These are phyloP conservation scores for Tylopilus plumbeoviolaceoides DNA, from an alignment of 768 basidiomycete genomes.

Conservation along the genomic window DNA sequence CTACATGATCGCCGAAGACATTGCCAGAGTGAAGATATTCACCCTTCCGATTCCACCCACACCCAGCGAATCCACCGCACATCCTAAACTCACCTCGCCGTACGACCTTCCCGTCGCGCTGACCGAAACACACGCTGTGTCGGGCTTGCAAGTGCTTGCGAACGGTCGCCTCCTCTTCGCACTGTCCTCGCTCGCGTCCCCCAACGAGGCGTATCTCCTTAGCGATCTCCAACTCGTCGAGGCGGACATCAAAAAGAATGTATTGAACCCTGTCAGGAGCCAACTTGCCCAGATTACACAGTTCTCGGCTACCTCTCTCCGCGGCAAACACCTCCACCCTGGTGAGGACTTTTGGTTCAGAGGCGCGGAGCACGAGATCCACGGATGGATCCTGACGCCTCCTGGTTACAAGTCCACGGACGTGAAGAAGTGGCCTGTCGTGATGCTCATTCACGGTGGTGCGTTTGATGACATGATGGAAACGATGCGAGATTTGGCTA, in stretches of 20 bases:
- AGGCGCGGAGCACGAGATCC: conserved; percentile 74
- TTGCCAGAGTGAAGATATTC: conserved; percentile 74
- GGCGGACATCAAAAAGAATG: conserved; percentile 34
- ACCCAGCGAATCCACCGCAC: conserved; percentile 48
- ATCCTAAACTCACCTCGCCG: conserved; percentile 39
- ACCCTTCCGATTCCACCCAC: conserved; percentile 62
- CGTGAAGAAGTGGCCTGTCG: conserved; percentile 71
- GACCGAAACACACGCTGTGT: conserved; percentile 53
- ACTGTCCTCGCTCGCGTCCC: conserved; percentile 68
- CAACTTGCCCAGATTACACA: conserved; percentile 57
- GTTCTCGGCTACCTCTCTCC: conserved; percentile 55
- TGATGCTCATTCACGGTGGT: conserved; percentile 82
- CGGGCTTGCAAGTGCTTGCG: conserved; percentile 58
- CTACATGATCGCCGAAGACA: conserved; percentile 74
- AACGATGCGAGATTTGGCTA: neutral
- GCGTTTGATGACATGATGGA: conserved; percentile 2
- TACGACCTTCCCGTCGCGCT: conserved; percentile 55
- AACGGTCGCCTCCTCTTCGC: conserved; percentile 66
- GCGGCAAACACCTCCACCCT: conserved; percentile 51
- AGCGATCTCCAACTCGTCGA: conserved; percentile 44
- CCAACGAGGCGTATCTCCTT: conserved; percentile 76
- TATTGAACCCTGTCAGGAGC: conserved; percentile 23
- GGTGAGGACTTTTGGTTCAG: conserved; percentile 90
- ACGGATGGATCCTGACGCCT: conserved; percentile 84
- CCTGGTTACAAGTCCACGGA: conserved; percentile 65